A percentile compares a stretch with the other conserved stretches of the same genome.
Conservation (phyloP, 2,329 filamentous ascomycete species). For the Chaetomium strumarium region DNA sequence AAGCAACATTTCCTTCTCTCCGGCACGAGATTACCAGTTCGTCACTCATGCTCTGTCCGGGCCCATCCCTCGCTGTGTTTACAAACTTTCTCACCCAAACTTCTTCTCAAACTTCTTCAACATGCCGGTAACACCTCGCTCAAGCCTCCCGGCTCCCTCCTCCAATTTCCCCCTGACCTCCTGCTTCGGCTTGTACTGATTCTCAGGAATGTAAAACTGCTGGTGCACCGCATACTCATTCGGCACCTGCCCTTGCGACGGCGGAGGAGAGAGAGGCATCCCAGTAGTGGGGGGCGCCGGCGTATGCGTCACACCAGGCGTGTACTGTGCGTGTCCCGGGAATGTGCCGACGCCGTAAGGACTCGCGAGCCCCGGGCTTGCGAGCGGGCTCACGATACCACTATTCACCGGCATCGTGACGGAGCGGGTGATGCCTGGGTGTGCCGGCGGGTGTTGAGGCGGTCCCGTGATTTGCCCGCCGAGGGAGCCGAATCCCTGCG, state of each 20-base stretch:
- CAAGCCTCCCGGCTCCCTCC: constrained; percentile 58
- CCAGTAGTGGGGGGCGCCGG: constrained; percentile 32
- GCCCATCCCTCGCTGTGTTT: not conserved
- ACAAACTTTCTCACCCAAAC: constrained; percentile 42
- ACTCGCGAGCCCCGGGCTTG: constrained; percentile 36
- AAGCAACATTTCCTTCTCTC: not conserved
- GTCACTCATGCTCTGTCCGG: not conserved
- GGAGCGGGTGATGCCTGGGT: constrained; percentile 43
- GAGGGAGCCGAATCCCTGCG: constrained; percentile 37
- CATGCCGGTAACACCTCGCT: constrained; percentile 65
- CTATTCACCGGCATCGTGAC: constrained; percentile 44
- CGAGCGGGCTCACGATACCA: constrained; percentile 35
- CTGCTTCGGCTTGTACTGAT: constrained; percentile 40
- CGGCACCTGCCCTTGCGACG: constrained; percentile 31
- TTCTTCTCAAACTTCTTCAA: constrained; percentile 76
- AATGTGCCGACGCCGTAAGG: constrained; percentile 41
- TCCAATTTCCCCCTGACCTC: constrained; percentile 52
- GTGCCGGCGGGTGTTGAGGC: constrained; percentile 27
- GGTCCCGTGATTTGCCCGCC: constrained; percentile 13
- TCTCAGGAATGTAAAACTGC: constrained; percentile 63
- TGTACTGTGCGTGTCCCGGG: constrained; percentile 40
- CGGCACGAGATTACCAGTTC: not conserved
- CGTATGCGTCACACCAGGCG: constrained; percentile 23
- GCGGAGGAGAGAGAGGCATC: constrained; percentile 38
- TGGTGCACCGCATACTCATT: constrained; percentile 57